These are phyloP conservation scores for Xylaria acuta DNA, from an alignment of 495 filamentous ascomycete species.

Conservation along the genomic window DNA sequence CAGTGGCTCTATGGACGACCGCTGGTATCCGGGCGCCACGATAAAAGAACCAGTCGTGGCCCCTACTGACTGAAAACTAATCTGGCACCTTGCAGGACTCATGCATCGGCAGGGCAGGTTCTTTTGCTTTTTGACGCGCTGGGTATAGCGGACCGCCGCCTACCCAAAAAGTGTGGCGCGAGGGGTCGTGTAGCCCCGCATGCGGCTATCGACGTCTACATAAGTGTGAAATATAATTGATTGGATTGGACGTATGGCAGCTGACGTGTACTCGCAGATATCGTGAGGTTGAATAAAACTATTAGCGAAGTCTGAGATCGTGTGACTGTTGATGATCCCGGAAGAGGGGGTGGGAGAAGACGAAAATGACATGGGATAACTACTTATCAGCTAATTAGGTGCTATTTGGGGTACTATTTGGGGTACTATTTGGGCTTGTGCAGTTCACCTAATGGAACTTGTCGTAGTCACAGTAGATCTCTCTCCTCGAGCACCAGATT, in stretches of 20 bases:
- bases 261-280: background rate
- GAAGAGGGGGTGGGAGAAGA: background rate
- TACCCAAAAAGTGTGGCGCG: background rate
- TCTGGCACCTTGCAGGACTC: background rate
- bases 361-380: background rate
- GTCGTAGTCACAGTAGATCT: too few relatives aligned
- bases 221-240: background rate
- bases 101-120: background rate
- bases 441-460: too few relatives aligned
- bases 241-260: background rate
- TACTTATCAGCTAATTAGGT: background rate
- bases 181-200: background rate
- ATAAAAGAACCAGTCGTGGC: background rate
- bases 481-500: too few relatives aligned
- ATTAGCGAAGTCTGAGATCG: background rate
- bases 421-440: too few relatives aligned
- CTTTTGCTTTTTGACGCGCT: background rate
- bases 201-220: background rate
- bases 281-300: background rate
- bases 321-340: background rate
- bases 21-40: background rate
- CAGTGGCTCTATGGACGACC: background rate
- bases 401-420: too few relatives aligned
- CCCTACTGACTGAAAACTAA: background rate
- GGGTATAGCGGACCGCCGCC: background rate